Evolutionary conservation across 2,329 filamentous ascomycete species (phyloP).

Genomic region (Sporothrix pallida): DNA sequence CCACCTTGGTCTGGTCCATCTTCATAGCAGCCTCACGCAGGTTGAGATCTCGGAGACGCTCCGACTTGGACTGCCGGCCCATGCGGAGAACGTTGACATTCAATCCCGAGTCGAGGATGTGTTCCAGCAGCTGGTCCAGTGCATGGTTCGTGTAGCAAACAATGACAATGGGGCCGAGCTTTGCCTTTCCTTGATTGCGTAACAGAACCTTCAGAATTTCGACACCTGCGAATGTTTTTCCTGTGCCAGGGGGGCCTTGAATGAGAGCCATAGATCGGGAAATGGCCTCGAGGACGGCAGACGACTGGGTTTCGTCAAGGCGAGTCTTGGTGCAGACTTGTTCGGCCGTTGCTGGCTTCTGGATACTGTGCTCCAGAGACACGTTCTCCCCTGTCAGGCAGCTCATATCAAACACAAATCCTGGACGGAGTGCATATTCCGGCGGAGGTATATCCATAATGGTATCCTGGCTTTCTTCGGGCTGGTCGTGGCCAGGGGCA

Average conservation of each 20-base stretch:
- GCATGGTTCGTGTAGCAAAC: conserved; percentile 60
- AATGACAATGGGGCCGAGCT: conserved; percentile 54
- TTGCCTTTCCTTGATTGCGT: conserved; percentile 47
- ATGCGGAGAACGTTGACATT: conserved; percentile 64
- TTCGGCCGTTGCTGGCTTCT: conserved; percentile 29
- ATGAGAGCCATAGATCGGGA: conserved; percentile 63
- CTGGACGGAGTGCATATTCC: conserved; percentile 54
- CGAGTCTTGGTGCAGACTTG: conserved; percentile 45
- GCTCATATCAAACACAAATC: conserved; percentile 57
- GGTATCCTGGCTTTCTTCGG: conserved; percentile 35
- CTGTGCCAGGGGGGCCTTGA: conserved; percentile 74
- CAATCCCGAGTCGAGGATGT: conserved; percentile 55
- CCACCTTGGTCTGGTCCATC: conserved; percentile 46
- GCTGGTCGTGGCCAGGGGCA: not conserved
- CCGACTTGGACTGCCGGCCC: conserved; percentile 63
- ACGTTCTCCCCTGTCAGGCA: conserved; percentile 39
- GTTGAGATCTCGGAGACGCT: conserved; percentile 56
- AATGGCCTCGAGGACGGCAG: conserved; percentile 60
- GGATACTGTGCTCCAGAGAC: conserved; percentile 33
- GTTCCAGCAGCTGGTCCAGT: conserved; percentile 64
- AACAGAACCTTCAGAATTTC: conserved; percentile 63
- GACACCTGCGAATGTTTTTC: conserved; percentile 67
- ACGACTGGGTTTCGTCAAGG: conserved; percentile 60
- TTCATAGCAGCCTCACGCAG: conserved; percentile 49
- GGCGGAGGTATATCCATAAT: conserved; percentile 48